A percentile compares a stretch with the other conserved stretches of the same genome.
phyloP scores from a whole-genome alignment of 768 basidiomycete species.

The Lanmaoa pseudosensibilis region DNA sequence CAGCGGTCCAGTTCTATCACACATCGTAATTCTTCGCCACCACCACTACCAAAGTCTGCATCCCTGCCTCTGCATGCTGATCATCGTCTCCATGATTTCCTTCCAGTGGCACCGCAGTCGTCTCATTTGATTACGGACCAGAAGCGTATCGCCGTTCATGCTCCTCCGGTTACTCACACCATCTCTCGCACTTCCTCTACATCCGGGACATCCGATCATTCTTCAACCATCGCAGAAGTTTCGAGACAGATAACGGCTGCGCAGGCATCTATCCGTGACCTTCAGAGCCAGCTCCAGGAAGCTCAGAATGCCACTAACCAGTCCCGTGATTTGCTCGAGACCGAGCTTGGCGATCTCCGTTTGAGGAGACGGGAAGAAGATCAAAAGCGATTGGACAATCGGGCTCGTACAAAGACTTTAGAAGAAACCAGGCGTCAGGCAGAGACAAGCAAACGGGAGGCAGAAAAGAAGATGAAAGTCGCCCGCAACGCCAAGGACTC shows the following conservation, averaged over 20 bases:
- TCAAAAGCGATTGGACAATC: constrained; percentile 69
- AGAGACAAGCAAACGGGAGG: constrained; percentile 77
- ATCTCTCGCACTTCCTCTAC: constrained; percentile 26
- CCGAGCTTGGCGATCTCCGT: constrained; percentile 71
- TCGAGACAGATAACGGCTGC: constrained; percentile 68
- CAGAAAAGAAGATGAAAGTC: constrained; percentile 83
- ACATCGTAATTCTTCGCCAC: constrained; percentile 70
- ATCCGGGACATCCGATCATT: constrained; percentile 50
- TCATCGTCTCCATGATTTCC: constrained; percentile 32
- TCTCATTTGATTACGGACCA: constrained; percentile 24
- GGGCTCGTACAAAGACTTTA: constrained; percentile 76
- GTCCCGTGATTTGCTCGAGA: constrained; percentile 64
- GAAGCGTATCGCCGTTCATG: constrained; percentile 27
- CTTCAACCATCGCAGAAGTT: constrained; percentile 71
- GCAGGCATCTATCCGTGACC: constrained; percentile 62
- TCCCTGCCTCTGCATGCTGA: constrained; percentile 73
- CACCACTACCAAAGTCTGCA: constrained; percentile 80
- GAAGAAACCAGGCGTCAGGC: constrained; percentile 87
- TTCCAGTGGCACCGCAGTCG: constrained; percentile 26
- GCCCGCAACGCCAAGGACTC: constrained; percentile 64
- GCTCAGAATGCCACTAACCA: constrained; percentile 55
- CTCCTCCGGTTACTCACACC: constrained; percentile 25
- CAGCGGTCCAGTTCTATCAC: constrained; percentile 40
- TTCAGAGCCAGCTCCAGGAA: constrained; percentile 68
- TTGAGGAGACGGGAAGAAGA: constrained; percentile 84